Conservation (phyloP, 2,329 filamentous ascomycete species). For the Fusarium acutatum region DNA sequence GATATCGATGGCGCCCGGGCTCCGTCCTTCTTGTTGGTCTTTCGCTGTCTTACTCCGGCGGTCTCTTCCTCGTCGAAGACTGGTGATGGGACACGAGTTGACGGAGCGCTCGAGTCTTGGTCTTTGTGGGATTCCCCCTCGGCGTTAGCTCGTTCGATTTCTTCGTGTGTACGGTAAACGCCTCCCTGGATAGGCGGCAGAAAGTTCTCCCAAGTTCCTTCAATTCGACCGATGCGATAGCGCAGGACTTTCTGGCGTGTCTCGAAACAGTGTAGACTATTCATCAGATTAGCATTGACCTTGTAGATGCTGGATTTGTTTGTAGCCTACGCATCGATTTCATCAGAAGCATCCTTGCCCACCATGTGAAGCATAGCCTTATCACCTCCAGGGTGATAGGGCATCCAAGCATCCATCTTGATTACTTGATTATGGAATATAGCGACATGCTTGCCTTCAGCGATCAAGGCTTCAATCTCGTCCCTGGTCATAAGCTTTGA, state of each 20-base stretch:
- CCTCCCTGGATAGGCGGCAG: conserved; percentile 92
- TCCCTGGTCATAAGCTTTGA: conserved; percentile 52
- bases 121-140: conserved; percentile 29
- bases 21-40: conserved; percentile 11
- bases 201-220: conserved; percentile 88
- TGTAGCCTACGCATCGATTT: conserved; percentile 80
- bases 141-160: conserved; percentile 44
- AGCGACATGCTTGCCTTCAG: conserved; percentile 79
- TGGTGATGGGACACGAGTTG: conserved; percentile 62
- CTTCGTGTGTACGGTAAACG: conserved; percentile 65
- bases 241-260: conserved; percentile 79
- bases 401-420: conserved; percentile 88
- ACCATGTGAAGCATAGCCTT: conserved; percentile 94
- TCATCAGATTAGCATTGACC: conserved; percentile 7
- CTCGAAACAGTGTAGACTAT: conserved; percentile 82
- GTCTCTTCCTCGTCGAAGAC: conserved; percentile 57
- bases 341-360: conserved; percentile 91
- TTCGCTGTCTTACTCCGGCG: conserved; percentile 44
- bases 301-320: neutral
- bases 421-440: conserved; percentile 84
- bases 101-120: conserved; percentile 54
- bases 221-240: conserved; percentile 84
- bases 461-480: conserved; percentile 76
- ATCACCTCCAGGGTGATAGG: conserved; percentile 90
- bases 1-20: conserved; percentile 62